Percentiles rank a stretch among this genome's conserved stretches.
Conservation (phyloP, 2,329 filamentous ascomycete species). For the Ophiostoma quercus region DNA sequence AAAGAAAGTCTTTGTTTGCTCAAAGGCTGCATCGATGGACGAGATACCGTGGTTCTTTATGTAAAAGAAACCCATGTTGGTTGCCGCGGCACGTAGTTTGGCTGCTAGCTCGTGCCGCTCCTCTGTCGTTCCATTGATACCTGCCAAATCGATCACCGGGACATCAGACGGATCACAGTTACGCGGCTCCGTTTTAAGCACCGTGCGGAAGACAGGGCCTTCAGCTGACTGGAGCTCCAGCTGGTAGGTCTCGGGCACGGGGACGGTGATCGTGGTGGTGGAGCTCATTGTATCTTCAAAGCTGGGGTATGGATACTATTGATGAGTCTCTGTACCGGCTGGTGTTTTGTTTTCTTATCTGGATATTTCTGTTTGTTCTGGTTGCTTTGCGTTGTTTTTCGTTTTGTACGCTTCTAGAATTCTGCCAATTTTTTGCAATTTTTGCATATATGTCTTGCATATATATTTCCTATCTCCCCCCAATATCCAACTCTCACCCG, state of each 20-base stretch:
- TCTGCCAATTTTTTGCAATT: not conserved
- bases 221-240: constrained; percentile 1
- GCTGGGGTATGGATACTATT: not conserved
- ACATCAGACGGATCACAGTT: constrained; percentile 11
- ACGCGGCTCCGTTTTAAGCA: constrained; percentile 8
- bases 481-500: not conserved
- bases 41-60: constrained; percentile 15
- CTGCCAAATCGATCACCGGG: constrained; percentile 14
- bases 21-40: constrained; percentile 3
- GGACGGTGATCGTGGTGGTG: not conserved
- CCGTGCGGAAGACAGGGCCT: constrained; percentile 11
- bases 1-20: constrained; percentile 13
- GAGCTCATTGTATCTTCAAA: not conserved
- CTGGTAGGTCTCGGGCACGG: not conserved
- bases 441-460: not conserved
- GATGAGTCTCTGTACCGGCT: not conserved
- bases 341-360: not conserved
- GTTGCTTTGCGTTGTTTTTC: not conserved
- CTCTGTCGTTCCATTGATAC: not conserved
- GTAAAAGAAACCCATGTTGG: constrained; percentile 18
- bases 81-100: constrained; percentile 3
- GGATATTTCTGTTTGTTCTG: not conserved
- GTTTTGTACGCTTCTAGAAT: not conserved
- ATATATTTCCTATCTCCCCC: not conserved
- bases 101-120: constrained; percentile 6